Percentiles rank a stretch among this genome's conserved stretches.
phyloP scores from a whole-genome alignment of 1,284 basidiomycete species.

The Inonotus obliquus region DNA sequence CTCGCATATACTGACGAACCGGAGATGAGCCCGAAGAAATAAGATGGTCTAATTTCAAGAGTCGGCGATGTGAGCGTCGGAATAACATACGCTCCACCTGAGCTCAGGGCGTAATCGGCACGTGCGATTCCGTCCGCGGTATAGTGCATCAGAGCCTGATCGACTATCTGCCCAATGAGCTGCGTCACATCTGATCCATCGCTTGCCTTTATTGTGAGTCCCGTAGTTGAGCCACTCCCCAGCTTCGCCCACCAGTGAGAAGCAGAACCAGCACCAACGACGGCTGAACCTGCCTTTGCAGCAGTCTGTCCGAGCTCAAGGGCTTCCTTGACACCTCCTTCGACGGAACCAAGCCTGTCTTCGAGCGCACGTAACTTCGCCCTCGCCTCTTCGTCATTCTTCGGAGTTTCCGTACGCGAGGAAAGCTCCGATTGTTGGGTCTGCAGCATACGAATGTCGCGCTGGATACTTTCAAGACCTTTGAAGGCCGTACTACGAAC shows the following conservation, averaged over 20 bases:
- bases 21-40: conserved; percentile 50
- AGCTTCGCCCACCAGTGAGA: conserved; percentile 56
- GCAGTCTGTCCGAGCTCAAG: conserved; percentile 57
- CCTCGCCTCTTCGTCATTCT: conserved; percentile 51
- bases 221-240: conserved; percentile 30
- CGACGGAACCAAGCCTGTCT: conserved; percentile 56
- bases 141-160: conserved; percentile 57
- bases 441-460: conserved; percentile 51
- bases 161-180: conserved; percentile 71
- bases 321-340: conserved; percentile 68
- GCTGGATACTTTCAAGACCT: conserved; percentile 44
- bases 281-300: conserved; percentile 31
- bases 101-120: conserved; percentile 83
- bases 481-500: conserved; percentile 41
- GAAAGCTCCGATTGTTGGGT: conserved; percentile 36
- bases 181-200: conserved; percentile 75
- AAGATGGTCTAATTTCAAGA: conserved; percentile 56
- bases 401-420: conserved; percentile 29
- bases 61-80: conserved; percentile 79
- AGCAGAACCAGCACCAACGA: conserved; percentile 29
- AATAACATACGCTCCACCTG: conserved; percentile 77
- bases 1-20: conserved; percentile 67
- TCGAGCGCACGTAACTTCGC: conserved; percentile 52
- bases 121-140: conserved; percentile 74
- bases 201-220: conserved; percentile 63